A percentile compares a stretch with the other conserved stretches of the same genome.
phyloP scores from a whole-genome alignment of 2,329 filamentous ascomycete genomes.

The Laburnicola sp. region DNA sequence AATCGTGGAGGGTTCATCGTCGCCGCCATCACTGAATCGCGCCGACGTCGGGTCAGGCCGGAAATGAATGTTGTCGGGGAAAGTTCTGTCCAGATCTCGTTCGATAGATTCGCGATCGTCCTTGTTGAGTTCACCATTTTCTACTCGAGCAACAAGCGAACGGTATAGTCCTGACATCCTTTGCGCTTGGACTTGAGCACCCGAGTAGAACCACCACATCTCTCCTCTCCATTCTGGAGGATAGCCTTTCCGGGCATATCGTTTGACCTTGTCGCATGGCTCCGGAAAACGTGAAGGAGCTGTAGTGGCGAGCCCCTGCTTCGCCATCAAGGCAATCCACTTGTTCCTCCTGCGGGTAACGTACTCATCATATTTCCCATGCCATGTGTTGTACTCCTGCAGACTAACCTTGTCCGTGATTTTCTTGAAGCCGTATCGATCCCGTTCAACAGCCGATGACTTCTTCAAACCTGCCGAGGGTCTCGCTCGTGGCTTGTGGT shows the following conservation, averaged over 20 bases:
- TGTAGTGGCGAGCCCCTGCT: slow-evolving; percentile 72
- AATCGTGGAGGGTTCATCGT: slow-evolving; percentile 75
- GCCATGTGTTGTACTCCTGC: slow-evolving; percentile 82
- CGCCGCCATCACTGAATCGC: slow-evolving; percentile 27
- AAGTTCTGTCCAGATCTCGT: slow-evolving; percentile 88
- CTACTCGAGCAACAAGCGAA: slow-evolving; percentile 67
- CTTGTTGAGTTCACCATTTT: slow-evolving; percentile 63
- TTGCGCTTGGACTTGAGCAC: slow-evolving; percentile 76
- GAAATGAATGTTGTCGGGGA: slow-evolving; percentile 91
- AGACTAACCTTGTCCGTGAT: slow-evolving; percentile 75
- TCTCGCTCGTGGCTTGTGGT: slow-evolving; percentile 6
- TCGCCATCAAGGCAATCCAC: slow-evolving; percentile 77
- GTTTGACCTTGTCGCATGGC: slow-evolving; percentile 79
- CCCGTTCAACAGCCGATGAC: slow-evolving; percentile 55
- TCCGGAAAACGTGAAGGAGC: slow-evolving; percentile 77
- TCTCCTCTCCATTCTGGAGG: slow-evolving; percentile 93
- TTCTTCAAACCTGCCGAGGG: slow-evolving; percentile 21
- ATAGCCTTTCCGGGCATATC: slow-evolving; percentile 90
- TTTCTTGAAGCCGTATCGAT: slow-evolving; percentile 93
- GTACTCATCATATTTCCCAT: slow-evolving; percentile 72
- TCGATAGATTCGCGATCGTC: slow-evolving; percentile 89
- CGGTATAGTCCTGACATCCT: slow-evolving; percentile 70
- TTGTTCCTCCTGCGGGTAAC: slow-evolving; percentile 75
- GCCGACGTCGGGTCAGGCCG: slow-evolving; percentile 60
- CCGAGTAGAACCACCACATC: slow-evolving; percentile 96